Base-by-base conservation (phyloP, 2,329 filamentous ascomycete species). In the Beauveria scarabaeidicola region DNA sequence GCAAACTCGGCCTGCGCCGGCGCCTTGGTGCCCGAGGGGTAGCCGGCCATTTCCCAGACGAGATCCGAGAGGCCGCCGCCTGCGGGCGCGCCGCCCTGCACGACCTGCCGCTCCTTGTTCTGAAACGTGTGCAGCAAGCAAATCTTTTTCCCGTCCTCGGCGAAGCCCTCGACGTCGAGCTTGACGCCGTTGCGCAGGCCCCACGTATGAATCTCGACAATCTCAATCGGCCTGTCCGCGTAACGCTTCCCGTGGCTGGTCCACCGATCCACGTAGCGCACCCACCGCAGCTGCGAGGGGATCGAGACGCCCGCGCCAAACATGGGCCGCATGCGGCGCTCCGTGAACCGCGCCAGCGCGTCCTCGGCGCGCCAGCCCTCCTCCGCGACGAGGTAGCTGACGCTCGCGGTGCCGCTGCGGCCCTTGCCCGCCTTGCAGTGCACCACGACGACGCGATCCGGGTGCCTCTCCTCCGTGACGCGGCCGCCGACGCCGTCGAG, bases 391-490 rank as follows among this genome's bases (percentile, higher is more conserved):
- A 99, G 77, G 70, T 96, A 97, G 66, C 88, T 90, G 73, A 90
- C 96, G 32, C 88, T 87, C 66, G 91, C 85, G 0, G 91, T 96
- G 4, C 94, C 94, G 64, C 90, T 96, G 54, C 94, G 81, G 1
- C 94, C 94, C 73, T 99, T 99, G 3, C 94, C 94, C 1, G 94
- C 94, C 71, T 97, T 97, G 78, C 94, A 97, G 73, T 99, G 94
- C 8, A 97, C 91, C 7, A 97, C 92, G 0, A 88, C 88, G 0
- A 97, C 90, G 38, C 91, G 80, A 52, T 46, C 11, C 32, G 52
- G 50, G 60, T 56, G 36, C 10, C 56, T 40, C 32, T 38, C 19
- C 10, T 27, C 50, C 13, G 62, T 61, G 21, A 54, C 36, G 43
- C 10, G 21, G 44, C 27, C 6, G 19, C 40, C 17, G 27, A 8